Base-by-base conservation (phyloP, 1,284 basidiomycete species). In the Ceratobasidium sp. region DNA sequence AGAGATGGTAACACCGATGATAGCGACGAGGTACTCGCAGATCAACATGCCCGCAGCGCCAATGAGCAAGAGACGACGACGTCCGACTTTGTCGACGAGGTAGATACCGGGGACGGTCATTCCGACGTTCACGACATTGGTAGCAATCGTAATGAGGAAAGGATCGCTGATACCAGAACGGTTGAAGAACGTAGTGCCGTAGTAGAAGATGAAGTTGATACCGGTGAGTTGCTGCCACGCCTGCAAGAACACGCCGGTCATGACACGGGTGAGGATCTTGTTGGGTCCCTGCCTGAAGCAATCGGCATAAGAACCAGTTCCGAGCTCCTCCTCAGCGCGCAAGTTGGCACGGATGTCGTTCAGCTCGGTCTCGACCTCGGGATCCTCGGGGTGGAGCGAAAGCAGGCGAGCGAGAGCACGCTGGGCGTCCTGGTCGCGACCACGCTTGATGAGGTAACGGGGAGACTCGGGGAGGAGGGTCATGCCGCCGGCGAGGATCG, bases 131-230 rank as follows among this genome's bases (percentile, higher is more conserved):
- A 94, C 88, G 80, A 92, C 86, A 80, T 89, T 91, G 79, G 89
- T 89, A 77, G 89, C 87, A 77, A 95, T 87, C 76, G 88, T 84
- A 81, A 91, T 91, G 75, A 94, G 81, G 91, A 94, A 91, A 48
- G 88, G 84, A 81, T 93, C 87, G 9, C 76, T 76, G 82, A 96
- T 93, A 31, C 92, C 93, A 31, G 92, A 87, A 79, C 87, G 86
- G 77, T 86, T 79, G 87, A 93, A 93, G 89, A 93, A 93, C 29
- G 88, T 88, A 6, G 91, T 93, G 65, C 91, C 90, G 83, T 88
- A 89, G 82, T 88, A 90, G 86, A 93, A 93, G 85, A 95, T 93
- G 84, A 95, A 94, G 88, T 95, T 95, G 87, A 94, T 87, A 80
- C 92, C 93, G 48, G 93, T 93, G 80, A 93, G 88, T 84, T 96